Percentiles rank a stretch among this genome's conserved stretches.
Conservation (phyloP, 106 monocot species). For the Allium cepa region DNA sequence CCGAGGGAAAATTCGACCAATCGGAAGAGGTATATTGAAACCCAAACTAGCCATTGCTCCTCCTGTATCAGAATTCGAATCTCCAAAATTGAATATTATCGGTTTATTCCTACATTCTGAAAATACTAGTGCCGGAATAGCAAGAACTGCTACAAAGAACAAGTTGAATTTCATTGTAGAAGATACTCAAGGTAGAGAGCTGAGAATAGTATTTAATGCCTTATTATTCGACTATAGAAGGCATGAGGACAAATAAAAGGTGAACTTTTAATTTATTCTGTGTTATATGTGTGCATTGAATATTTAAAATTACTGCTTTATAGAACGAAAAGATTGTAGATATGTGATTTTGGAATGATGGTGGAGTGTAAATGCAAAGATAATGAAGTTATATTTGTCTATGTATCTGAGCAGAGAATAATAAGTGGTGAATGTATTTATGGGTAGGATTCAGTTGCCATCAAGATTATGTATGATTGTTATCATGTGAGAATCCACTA, state of each 20-base stretch:
- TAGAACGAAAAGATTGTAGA: neutral
- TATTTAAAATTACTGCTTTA: neutral
- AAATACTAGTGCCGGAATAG: neutral
- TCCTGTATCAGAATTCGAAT: slow-evolving; percentile 95
- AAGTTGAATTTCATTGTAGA: slow-evolving; percentile 2
- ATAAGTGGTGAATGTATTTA: neutral
- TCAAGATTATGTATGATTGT: neutral
- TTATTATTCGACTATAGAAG: neutral
- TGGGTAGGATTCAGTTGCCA: slow-evolving; percentile 8
- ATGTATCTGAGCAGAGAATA: neutral
- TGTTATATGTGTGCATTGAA: neutral
- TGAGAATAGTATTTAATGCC: neutral
- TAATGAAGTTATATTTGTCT: neutral
- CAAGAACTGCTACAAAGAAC: neutral
- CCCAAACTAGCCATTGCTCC: slow-evolving; percentile 62
- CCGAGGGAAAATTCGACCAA: slow-evolving; percentile 56
- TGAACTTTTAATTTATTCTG: slow-evolving; percentile 3
- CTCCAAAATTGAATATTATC: slow-evolving; percentile 77
- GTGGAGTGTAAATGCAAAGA: slow-evolving; percentile 4
- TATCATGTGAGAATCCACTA: neutral
- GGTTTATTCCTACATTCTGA: slow-evolving; percentile 10
- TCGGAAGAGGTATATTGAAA: slow-evolving; percentile 25
- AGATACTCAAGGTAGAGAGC: neutral
- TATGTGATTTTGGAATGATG: slow-evolving; percentile 2
- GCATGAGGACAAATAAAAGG: neutral